Evolutionary conservation across 1,139 yeast species (phyloP), one percentile per base, ranked within the genome.

Genomic region (Nakaseomyces delphensis): DNA sequence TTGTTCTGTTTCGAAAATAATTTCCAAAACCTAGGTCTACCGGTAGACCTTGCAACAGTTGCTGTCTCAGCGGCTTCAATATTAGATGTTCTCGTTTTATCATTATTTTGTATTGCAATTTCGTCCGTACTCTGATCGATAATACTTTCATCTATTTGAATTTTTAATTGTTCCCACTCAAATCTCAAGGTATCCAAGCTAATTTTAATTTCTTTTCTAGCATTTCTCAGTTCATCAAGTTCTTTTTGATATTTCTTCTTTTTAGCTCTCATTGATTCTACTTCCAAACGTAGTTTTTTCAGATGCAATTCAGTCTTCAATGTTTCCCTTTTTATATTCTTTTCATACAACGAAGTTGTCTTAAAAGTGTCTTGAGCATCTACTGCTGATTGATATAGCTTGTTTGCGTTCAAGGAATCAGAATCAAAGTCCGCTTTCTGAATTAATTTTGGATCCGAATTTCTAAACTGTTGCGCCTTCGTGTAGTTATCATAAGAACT

Each of bases 21-120:
- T 39, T 59, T 61, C 65, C 65, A 61, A 41, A 61, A 61, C 39
- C 55, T 54, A 4, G 63, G 63, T 41, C 57, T 60, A 6, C 70
- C 19, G 52, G 48, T 48, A 9, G 54, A 41, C 23, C 50, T 49
- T 10, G 67, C 71, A 30, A 49, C 45, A 28, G 47, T 48, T 13
- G 50, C 50, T 14, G 51, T 46, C 30, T 48, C 48, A 13, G 49
- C 41, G 40, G 42, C 16, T 33, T 33, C 37, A 20, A 21, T 39
- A 31, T 44, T 44, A 25, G 38, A 33, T 43, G 29, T 45, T 29
- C 39, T 48, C 49, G 35, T 46, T 45, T 38, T 51, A 28, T 39
- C 51, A 14, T 30, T 45, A 23, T 13, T 45, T 5, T 40, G 14
- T 6, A 43, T 45, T n/a, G 36, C 39, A 14, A 38, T 13, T 32